Conservation (phyloP, 208 protist genomes). For the Wallacemonas sp. region DNA sequence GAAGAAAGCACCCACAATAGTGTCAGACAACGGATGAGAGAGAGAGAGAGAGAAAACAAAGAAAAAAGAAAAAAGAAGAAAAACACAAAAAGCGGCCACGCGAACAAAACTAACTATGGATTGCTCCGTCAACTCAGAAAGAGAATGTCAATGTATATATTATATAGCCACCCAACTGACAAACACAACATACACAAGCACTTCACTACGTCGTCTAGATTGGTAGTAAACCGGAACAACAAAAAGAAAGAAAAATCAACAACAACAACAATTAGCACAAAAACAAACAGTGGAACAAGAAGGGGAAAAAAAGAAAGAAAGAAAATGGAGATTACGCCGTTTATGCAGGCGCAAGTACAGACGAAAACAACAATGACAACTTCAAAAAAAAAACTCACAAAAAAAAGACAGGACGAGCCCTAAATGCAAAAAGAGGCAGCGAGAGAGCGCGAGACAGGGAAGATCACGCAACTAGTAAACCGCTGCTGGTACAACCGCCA, state of each 20-base stretch:
- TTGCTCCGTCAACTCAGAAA: conserved; percentile 6
- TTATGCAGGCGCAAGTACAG: not conserved
- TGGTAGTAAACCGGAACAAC: not conserved
- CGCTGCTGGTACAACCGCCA: too few species aligned
- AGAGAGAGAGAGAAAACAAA: conserved; percentile 18
- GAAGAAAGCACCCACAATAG: too few species aligned
- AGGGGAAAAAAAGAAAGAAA: not conserved
- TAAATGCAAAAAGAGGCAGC: not conserved
- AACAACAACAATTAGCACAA: not conserved
- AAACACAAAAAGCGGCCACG: not conserved
- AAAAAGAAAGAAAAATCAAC: not conserved
- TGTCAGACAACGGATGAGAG: too few species aligned
- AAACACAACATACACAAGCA: conserved; percentile 20
- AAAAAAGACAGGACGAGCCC: not conserved
- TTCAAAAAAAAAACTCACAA: not conserved
- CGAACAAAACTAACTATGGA: not conserved
- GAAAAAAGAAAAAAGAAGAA: conserved; percentile 24
- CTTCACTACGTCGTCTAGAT: not conserved
- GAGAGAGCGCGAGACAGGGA: too few species aligned
- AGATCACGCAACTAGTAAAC: too few species aligned
- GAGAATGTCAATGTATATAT: too few species aligned
- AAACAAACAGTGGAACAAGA: conserved; percentile 11
- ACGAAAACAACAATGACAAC: conserved; percentile 4
- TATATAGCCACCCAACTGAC: too few species aligned
- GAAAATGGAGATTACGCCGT: too few species aligned